A percentile compares a stretch with the other conserved stretches of the same genome.
Conservation (phyloP, 2,329 filamentous ascomycete genomes). For the Chrysoporthe puriensis region DNA sequence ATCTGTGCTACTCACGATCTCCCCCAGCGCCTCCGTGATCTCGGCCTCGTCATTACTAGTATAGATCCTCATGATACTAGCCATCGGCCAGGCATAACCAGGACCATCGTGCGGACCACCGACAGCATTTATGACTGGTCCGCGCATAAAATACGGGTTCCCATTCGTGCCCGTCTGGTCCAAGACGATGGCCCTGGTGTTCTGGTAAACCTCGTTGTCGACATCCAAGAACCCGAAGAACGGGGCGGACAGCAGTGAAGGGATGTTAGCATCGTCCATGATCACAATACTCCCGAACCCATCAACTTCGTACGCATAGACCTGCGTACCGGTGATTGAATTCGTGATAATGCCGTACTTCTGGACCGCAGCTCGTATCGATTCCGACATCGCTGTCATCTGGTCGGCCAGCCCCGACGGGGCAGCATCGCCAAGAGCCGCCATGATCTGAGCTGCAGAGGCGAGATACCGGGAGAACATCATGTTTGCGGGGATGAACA, state of each 20-base stretch:
- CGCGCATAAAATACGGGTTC: constrained; percentile 71
- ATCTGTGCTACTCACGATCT: constrained; percentile 70
- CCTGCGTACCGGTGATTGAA: constrained; percentile 4
- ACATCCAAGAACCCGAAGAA: constrained; percentile 63
- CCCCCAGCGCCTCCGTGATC: constrained; percentile 66
- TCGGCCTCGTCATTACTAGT: constrained; percentile 77
- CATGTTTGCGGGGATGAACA: constrained; percentile 89
- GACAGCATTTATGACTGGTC: constrained; percentile 54
- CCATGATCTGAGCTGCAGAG: constrained; percentile 51
- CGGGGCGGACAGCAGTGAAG: constrained; percentile 62
- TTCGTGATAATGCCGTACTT: constrained; percentile 53
- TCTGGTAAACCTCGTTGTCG: constrained; percentile 68
- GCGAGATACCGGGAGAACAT: constrained; percentile 71
- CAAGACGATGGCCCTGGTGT: constrained; percentile 75
- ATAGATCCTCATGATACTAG: constrained; percentile 76
- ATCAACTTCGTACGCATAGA: constrained; percentile 75
- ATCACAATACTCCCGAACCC: constrained; percentile 64
- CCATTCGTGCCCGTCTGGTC: constrained; percentile 48
- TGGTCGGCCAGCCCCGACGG: constrained; percentile 53
- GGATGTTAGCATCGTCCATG: constrained; percentile 73
- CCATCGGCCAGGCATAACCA: constrained; percentile 86
- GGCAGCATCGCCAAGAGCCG: constrained; percentile 40
- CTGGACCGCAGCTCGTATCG: constrained; percentile 39
- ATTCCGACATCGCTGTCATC: constrained; percentile 63
- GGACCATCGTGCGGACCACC: constrained; percentile 61